Evolutionary conservation across 1,139 yeast genomes (phyloP).

Genomic region (Arxiozyma heterogenica): DNA sequence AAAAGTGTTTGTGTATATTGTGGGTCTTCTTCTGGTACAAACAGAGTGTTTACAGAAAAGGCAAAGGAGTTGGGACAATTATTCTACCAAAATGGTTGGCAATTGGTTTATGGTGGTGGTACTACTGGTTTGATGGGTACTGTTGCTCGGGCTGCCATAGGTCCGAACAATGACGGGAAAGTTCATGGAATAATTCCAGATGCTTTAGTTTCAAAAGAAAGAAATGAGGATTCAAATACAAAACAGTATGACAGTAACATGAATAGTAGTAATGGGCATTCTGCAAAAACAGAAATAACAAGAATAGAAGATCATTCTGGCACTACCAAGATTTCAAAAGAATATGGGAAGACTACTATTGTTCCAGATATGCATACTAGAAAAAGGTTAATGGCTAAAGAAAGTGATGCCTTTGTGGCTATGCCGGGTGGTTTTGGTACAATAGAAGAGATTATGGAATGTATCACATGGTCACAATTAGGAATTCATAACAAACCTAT

Average conservation of each 20-base stretch:
- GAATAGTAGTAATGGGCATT: not conserved
- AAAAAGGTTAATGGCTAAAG: slow-evolving; percentile 77
- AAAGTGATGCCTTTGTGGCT: slow-evolving; percentile 81
- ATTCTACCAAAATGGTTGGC: slow-evolving; percentile 55
- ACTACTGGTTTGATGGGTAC: slow-evolving; percentile 80
- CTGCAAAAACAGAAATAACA: too few species aligned
- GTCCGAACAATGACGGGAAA: slow-evolving; percentile 47
- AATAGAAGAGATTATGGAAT: slow-evolving; percentile 81
- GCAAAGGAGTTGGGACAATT: slow-evolving; percentile 54
- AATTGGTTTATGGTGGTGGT: slow-evolving; percentile 87
- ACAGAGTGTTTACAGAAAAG: slow-evolving; percentile 40
- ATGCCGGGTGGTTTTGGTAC: slow-evolving; percentile 93
- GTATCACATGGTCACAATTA: slow-evolving; percentile 83
- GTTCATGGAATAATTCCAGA: slow-evolving; percentile 84
- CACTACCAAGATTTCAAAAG: slow-evolving; percentile 54
- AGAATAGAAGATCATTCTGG: slow-evolving; percentile 40
- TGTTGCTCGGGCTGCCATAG: slow-evolving; percentile 64
- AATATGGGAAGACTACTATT: slow-evolving; percentile 70
- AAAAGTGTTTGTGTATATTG: slow-evolving; percentile 65
- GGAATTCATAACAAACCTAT: slow-evolving; percentile 80
- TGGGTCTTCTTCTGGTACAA: slow-evolving; percentile 69
- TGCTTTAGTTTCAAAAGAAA: slow-evolving; percentile 69
- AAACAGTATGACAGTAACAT: not conserved
- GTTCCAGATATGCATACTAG: slow-evolving; percentile 89
- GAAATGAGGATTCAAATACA: slow-evolving; percentile 32